Conservation (phyloP, 2,329 filamentous ascomycete species). For the Ophiostoma sp. region DNA sequence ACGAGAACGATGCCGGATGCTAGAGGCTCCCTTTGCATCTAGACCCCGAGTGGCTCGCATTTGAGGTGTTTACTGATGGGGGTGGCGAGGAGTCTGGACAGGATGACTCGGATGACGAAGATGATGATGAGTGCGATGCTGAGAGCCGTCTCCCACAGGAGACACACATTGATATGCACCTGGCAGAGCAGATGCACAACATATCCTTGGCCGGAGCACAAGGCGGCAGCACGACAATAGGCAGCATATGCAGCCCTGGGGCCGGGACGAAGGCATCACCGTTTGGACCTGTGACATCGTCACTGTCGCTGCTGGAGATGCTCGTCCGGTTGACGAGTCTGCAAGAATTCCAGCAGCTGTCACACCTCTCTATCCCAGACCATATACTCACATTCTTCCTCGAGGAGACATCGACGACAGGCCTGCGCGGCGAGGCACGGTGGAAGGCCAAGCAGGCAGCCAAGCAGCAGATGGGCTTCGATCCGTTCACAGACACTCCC, state of each 20-base stretch:
- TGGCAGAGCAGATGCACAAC: constrained; percentile 40
- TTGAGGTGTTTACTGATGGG: constrained; percentile 73
- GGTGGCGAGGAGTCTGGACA: constrained; percentile 23
- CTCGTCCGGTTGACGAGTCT: constrained; percentile 78
- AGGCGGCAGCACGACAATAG: not conserved
- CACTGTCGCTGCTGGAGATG: constrained; percentile 76
- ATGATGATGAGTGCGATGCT: constrained; percentile 26
- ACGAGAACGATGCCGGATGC: constrained; percentile 24
- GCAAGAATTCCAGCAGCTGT: constrained; percentile 86
- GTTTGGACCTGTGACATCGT: constrained; percentile 50
- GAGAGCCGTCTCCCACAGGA: constrained; percentile 25
- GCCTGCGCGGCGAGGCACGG: constrained; percentile 43
- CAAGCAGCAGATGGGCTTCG: constrained; percentile 49
- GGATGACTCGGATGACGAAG: constrained; percentile 37
- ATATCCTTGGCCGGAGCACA: constrained; percentile 34
- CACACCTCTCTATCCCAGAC: constrained; percentile 83
- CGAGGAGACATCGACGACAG: constrained; percentile 52
- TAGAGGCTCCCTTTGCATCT: constrained; percentile 67
- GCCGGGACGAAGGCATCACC: constrained; percentile 25
- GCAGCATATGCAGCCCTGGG: not conserved
- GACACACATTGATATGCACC: constrained; percentile 23
- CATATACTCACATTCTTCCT: constrained; percentile 87
- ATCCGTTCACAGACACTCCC: constrained; percentile 49
- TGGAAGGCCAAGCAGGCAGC: constrained; percentile 44
- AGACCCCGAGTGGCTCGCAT: constrained; percentile 85